phyloP scores from a whole-genome alignment of 305 asterid genomes.

The Fraxinus paxiana region DNA sequence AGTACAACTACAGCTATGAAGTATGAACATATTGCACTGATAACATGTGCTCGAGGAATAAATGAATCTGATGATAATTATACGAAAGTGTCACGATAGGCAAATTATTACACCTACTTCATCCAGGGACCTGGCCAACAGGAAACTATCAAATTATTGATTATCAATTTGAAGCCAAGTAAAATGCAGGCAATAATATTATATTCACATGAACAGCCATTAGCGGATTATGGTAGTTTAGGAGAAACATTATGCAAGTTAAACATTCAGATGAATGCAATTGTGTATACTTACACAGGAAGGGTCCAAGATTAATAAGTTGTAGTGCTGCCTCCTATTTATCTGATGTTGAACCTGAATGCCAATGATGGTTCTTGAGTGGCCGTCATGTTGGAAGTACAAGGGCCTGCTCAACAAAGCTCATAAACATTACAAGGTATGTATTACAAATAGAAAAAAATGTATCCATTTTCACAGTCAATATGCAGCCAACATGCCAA shows the following conservation, averaged over 20 bases:
- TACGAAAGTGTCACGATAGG: not conserved
- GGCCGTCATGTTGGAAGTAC: slow-evolving; percentile 93
- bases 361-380: slow-evolving; percentile 89
- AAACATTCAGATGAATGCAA: slow-evolving; percentile 13
- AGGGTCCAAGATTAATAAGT: slow-evolving; percentile 75
- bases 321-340: slow-evolving; percentile 54
- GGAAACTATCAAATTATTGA: not conserved
- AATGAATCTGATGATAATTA: not conserved
- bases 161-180: slow-evolving; percentile 1
- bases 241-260: slow-evolving; percentile 5
- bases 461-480: not conserved
- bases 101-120: slow-evolving; percentile 2
- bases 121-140: not conserved
- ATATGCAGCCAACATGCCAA: not conserved
- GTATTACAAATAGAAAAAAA: not conserved
- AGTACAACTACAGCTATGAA: not conserved
- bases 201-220: not conserved
- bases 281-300: slow-evolving; percentile 52
- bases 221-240: not conserved
- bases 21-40: not conserved
- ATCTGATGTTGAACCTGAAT: slow-evolving; percentile 62
- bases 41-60: not conserved
- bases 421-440: slow-evolving; percentile 21
- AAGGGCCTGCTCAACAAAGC: slow-evolving; percentile 58
- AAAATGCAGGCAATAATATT: not conserved